Conservation (phyloP, 495 filamentous ascomycete genomes). For the Clohesyomyces aquaticus region DNA sequence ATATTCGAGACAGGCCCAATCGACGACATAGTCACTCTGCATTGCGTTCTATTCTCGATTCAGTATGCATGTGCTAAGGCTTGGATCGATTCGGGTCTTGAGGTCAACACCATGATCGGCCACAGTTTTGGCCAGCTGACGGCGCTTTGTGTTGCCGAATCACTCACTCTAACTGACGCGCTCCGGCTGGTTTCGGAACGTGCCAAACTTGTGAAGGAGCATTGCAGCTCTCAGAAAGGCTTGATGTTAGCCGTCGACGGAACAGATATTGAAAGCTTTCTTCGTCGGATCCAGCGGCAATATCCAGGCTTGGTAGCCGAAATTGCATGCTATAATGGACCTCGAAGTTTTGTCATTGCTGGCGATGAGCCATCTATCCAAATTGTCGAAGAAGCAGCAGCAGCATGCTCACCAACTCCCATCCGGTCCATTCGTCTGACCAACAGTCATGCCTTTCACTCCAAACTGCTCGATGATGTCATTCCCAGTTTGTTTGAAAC, state of each 20-base stretch:
- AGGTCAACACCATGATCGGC: constrained; percentile 50
- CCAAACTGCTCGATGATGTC: constrained; percentile 29
- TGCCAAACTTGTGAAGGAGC: constrained; percentile 20
- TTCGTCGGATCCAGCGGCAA: neutral
- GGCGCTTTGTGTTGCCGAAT: constrained; percentile 31
- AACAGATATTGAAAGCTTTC: neutral
- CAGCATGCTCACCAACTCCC: neutral
- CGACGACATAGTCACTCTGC: constrained; percentile 13
- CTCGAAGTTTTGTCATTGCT: constrained; percentile 22
- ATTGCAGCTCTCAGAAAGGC: constrained; percentile 24
- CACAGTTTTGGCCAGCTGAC: constrained; percentile 49
- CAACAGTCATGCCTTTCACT: constrained; percentile 40
- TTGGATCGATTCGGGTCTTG: constrained; percentile 55
- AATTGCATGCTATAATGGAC: constrained; percentile 37
- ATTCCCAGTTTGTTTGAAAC: constrained; percentile 18
- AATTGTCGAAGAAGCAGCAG: too few species aligned
- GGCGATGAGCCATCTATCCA: neutral
- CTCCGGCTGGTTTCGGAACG: constrained; percentile 24
- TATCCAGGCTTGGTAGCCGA: too few species aligned
- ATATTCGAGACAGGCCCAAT: constrained; percentile 16
- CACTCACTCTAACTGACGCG: constrained; percentile 22
- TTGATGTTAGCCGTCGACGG: constrained; percentile 12
- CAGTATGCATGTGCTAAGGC: constrained; percentile 54
- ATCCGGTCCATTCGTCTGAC: constrained; percentile 14
- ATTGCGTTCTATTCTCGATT: constrained; percentile 48